Conservation (phyloP, 306 rosid species). For the Quercus ilex region DNA sequence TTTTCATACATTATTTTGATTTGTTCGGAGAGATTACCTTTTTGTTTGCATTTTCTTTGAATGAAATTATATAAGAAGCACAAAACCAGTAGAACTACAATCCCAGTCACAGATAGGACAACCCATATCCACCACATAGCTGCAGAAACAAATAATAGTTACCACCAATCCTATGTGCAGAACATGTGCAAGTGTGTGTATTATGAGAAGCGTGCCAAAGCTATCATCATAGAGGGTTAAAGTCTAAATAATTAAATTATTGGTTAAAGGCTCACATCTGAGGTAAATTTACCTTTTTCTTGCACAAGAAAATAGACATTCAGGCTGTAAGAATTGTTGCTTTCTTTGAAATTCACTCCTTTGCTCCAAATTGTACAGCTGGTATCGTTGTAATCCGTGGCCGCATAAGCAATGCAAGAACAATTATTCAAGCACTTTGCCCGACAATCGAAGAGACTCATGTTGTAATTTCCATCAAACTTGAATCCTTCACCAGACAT, state of each 20-base stretch:
- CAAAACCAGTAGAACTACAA: not conserved
- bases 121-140: conserved; percentile 32
- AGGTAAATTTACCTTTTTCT: not conserved
- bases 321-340: not conserved
- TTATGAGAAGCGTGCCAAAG: not conserved
- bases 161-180: not conserved
- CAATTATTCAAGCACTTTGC: not conserved
- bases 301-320: not conserved
- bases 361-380: not conserved
- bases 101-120: conserved; percentile 9
- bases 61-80: not conserved
- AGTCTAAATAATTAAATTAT: not conserved
- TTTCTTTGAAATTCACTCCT: not conserved
- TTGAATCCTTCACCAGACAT: not conserved
- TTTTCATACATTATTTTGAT: not conserved
- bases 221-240: not conserved
- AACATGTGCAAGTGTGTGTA: not conserved
- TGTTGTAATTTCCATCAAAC: not conserved
- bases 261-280: not conserved
- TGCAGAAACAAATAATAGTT: conserved; percentile 6
- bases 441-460: not conserved
- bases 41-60: conserved; percentile 5
- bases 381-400: not conserved
- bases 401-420: not conserved
- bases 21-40: conserved; percentile 9